These are phyloP conservation scores for Ceratocystis albifundus DNA, from an alignment of 2,329 filamentous ascomycete genomes.

Conservation along the genomic window DNA sequence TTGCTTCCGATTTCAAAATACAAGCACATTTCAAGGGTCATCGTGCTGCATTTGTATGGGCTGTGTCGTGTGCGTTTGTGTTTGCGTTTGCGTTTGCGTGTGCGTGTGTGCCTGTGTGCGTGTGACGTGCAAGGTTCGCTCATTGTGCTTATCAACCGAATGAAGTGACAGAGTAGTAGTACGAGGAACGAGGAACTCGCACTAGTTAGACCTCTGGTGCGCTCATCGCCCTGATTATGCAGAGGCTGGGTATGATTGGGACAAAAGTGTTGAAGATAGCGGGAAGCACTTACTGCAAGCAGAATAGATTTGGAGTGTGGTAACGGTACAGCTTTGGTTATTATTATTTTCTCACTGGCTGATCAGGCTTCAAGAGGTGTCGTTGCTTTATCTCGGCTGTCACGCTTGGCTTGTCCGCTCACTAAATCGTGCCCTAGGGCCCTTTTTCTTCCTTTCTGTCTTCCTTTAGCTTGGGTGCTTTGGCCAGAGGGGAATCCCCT, in stretches of 20 bases:
- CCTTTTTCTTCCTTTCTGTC: slow-evolving; percentile 6
- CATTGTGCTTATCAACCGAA: too few species aligned
- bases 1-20: too few species aligned
- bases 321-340: too few species aligned
- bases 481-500: not conserved
- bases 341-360: not conserved
- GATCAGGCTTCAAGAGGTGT: slow-evolving; percentile 9
- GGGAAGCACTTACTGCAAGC: not conserved
- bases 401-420: slow-evolving; percentile 6
- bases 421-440: slow-evolving; percentile 9
- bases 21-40: too few species aligned
- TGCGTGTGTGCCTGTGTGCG: too few species aligned
- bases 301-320: not conserved
- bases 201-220: too few species aligned
- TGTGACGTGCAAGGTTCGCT: too few species aligned
- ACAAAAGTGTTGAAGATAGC: not conserved
- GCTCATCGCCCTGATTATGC: not conserved
- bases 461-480: slow-evolving; percentile 10
- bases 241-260: not conserved
- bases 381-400: slow-evolving; percentile 14
- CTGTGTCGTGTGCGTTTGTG: too few species aligned
- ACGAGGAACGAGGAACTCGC: too few species aligned
- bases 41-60: too few species aligned
- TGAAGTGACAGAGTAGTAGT: too few species aligned
- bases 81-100: too few species aligned